phyloP scores from a whole-genome alignment of 768 basidiomycete genomes.

The Auricularia cornea region DNA sequence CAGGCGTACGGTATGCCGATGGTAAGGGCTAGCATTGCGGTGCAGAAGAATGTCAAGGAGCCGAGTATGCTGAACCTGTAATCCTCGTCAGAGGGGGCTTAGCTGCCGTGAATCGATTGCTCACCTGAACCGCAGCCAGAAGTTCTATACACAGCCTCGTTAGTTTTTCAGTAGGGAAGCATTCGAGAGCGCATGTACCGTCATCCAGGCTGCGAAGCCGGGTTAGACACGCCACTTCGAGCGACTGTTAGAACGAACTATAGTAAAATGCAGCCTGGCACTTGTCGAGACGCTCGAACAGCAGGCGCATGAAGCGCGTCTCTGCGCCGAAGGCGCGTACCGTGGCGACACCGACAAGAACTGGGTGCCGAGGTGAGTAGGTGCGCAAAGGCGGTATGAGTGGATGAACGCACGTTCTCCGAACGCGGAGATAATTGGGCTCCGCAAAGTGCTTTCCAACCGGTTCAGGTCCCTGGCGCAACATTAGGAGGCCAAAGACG shows the following conservation, averaged over 20 bases:
- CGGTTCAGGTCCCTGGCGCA: slow-evolving; percentile 24
- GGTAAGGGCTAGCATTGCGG: slow-evolving; percentile 23
- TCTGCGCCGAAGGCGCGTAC: slow-evolving; percentile 10
- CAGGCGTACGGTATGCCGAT: background rate
- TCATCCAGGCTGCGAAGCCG: background rate
- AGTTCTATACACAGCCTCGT: background rate
- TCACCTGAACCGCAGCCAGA: slow-evolving; percentile 9
- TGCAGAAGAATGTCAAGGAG: slow-evolving; percentile 23
- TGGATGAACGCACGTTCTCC: slow-evolving; percentile 5
- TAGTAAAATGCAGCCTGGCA: slow-evolving; percentile 4
- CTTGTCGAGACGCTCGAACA: slow-evolving; percentile 4
- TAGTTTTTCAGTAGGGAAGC: no score
- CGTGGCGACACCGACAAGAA: slow-evolving; percentile 19
- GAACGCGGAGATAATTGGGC: no score
- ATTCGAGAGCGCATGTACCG: background rate
- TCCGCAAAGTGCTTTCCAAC: slow-evolving; percentile 26
- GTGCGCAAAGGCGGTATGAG: no score
- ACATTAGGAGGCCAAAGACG: background rate
- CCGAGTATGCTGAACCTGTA: slow-evolving; percentile 16
- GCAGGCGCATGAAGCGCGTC: slow-evolving; percentile 2
- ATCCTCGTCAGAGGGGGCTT: background rate
- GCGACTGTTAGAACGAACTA: background rate
- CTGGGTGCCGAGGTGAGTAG: slow-evolving; percentile 10
- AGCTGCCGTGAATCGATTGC: slow-evolving; percentile 15
- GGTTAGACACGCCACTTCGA: background rate